Base-by-base conservation (phyloP, 352 stramenopile genomes). In the Halophytophthora polymorphica region DNA sequence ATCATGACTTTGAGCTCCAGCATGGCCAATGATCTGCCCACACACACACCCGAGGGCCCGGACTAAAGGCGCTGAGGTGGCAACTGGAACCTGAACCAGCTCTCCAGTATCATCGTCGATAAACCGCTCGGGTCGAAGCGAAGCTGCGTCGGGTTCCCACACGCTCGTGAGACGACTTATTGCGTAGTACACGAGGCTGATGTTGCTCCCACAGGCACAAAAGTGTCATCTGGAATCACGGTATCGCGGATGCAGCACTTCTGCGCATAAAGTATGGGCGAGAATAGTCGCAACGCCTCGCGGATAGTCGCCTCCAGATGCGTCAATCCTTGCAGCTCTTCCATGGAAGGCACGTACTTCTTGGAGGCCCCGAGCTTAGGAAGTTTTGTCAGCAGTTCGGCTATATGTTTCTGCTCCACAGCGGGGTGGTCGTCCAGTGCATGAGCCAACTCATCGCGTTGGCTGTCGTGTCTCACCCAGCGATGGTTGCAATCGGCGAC, bases 1-100 rank as follows among this genome's bases (percentile, higher is more conserved):
- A 73, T 53, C 33, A 87, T 64, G 22, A 90, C 61, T 40, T 93
- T 91, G 61, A 92, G 85, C 61, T 95, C 75, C 6, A 93, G 53
- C 62, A 93, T 64, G 6, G 86, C 84, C 3, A 96, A 44, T 17
- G 74, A 63, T 33, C 39, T 49, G 13, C 64, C 64, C 13, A 72
- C 56, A n/a, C 61, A n/a, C 61, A 78, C 40, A 64, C 55, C 33
- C 65, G 69, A 14, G 57, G 69, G 0, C 69, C 69, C 21, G 56
- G 58, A 51, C 62, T 72, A 31, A 78, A 78, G 11, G 69, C 65
- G 21, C 62, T 71, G 37, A 72, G 71, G 6, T 71, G 44, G 56
- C 40, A 0, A 61, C 49, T 2, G 69, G 69, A 17, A 74, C 12
- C 8, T 61, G 23, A 1, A 72, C 4, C 1, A 73, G 51, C 22